phyloP scores from a whole-genome alignment of 192 early-diverging fungal species.

The Coemansia sp. region DNA sequence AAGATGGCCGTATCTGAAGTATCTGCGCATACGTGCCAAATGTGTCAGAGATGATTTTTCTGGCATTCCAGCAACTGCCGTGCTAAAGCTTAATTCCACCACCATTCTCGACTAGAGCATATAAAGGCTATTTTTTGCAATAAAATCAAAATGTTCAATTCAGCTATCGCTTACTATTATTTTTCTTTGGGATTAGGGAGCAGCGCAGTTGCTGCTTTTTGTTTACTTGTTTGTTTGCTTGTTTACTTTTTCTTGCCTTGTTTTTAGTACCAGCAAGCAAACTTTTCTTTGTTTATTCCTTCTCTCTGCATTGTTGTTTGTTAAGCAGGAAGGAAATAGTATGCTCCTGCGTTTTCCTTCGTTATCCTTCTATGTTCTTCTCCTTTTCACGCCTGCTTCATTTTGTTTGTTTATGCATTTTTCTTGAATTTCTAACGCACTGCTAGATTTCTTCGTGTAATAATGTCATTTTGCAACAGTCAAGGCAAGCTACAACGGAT shows the following conservation, averaged over 20 bases:
- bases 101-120: slow-evolving; percentile 34
- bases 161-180: too few relatives aligned
- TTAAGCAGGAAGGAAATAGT: background rate
- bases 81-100: slow-evolving; percentile 50
- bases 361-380: background rate
- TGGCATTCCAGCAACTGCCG: slow-evolving; percentile 37
- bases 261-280: background rate
- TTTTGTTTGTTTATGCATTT: slow-evolving; percentile 7
- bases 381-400: background rate
- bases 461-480: slow-evolving; percentile 4
- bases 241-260: background rate
- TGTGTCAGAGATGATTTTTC: slow-evolving; percentile 41
- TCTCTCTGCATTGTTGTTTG: background rate
- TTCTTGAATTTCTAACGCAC: background rate
- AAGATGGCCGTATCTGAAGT: slow-evolving; percentile 47
- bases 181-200: background rate
- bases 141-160: background rate
- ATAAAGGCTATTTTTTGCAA: background rate
- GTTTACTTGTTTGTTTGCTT: slow-evolving; percentile 1
- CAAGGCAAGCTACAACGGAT: background rate
- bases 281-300: background rate
- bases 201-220: background rate
- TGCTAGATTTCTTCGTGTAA: background rate
- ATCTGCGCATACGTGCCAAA: slow-evolving; percentile 49
- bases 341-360: background rate